These are phyloP conservation scores for Zasmidium citrigriseum DNA, from an alignment of 2,329 filamentous ascomycete genomes.

Conservation along the genomic window DNA sequence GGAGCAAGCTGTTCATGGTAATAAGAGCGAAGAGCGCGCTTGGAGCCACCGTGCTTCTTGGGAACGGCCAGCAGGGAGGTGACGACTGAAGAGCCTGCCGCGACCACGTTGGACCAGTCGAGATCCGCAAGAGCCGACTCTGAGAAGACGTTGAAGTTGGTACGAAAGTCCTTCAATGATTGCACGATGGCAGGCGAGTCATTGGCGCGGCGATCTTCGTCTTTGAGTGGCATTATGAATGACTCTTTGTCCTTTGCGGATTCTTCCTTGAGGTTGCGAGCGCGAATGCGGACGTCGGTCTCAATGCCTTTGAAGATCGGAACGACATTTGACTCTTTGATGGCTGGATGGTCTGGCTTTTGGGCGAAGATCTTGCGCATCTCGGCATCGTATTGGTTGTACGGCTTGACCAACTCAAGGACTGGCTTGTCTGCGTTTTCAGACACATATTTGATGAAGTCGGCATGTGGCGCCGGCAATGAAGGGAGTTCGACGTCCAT, in stretches of 20 bases:
- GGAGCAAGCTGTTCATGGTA: constrained; percentile 81
- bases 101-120: constrained; percentile 81
- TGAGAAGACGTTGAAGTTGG: constrained; percentile 79
- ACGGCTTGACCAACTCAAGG: constrained; percentile 63
- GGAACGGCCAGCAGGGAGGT: constrained; percentile 70
- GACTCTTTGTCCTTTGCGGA: constrained; percentile 59
- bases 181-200: constrained; percentile 69
- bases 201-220: constrained; percentile 61
- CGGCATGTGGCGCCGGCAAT: constrained; percentile 41
- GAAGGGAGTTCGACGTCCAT: constrained; percentile 31
- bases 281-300: constrained; percentile 60
- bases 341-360: constrained; percentile 60
- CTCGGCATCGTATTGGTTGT: constrained; percentile 66
- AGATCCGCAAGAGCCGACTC: constrained; percentile 75
- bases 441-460: constrained; percentile 56
- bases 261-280: constrained; percentile 61
- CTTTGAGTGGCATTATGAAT: constrained; percentile 69
- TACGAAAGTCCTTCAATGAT: constrained; percentile 69
- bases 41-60: constrained; percentile 51
- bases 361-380: constrained; percentile 71
- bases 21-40: constrained; percentile 54
- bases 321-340: constrained; percentile 63
- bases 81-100: constrained; percentile 76
- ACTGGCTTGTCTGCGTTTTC: constrained; percentile 57
- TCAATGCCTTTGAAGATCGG: constrained; percentile 63